Evolutionary conservation across 768 basidiomycete species (phyloP).

Genomic region (Boletus sp.): DNA sequence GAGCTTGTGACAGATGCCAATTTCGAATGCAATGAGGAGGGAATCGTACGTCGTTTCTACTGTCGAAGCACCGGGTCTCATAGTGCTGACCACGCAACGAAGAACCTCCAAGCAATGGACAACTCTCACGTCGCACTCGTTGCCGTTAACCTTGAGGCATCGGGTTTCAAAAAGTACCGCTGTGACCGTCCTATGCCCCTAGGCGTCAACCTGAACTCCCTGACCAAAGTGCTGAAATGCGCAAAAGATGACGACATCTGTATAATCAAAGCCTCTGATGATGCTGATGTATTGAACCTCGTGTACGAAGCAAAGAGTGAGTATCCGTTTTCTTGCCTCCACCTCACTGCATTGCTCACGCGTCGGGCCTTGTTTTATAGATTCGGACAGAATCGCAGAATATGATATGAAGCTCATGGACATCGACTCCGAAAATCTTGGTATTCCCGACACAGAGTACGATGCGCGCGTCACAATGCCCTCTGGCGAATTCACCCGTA

Average conservation of each 20-base stretch:
- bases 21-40: constrained; percentile 95
- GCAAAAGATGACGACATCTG: constrained; percentile 95
- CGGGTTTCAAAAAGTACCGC: constrained; percentile 83
- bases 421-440: constrained; percentile 91
- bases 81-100: background rate
- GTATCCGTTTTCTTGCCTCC: constrained; percentile 24
- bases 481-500: constrained; percentile 82
- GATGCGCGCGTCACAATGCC: constrained; percentile 90
- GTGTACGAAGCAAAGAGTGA: constrained; percentile 87
- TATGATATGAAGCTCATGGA: constrained; percentile 99
- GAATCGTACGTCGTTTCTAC: constrained; percentile 60
- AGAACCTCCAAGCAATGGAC: constrained; percentile 97
- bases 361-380: constrained; percentile 36
- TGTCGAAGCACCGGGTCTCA: background rate
- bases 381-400: constrained; percentile 89
- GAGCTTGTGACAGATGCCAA: constrained; percentile 97
- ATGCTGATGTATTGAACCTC: constrained; percentile 83
- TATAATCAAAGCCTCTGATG: constrained; percentile 87
- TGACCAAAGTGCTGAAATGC: constrained; percentile 95
- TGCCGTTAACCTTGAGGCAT: constrained; percentile 71
- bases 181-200: constrained; percentile 95
- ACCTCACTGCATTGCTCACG: background rate
- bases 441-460: constrained; percentile 96
- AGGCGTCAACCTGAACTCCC: constrained; percentile 79
- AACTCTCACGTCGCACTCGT: constrained; percentile 99